Base-by-base conservation (phyloP, 2,329 filamentous ascomycete species). In the Lachnellula suecica region DNA sequence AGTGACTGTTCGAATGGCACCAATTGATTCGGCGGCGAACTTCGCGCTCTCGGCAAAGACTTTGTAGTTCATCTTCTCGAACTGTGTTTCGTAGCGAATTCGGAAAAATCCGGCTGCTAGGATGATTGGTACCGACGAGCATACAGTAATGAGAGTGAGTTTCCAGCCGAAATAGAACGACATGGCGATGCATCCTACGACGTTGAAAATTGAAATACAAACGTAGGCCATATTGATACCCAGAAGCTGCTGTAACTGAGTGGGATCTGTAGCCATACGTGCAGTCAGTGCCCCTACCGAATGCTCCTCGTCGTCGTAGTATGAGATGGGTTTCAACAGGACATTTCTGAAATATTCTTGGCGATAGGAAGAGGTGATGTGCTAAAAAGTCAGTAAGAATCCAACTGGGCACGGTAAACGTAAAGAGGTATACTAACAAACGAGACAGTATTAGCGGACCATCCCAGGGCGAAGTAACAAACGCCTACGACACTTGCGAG, bases 121-220 rank as follows among this genome's bases (percentile, higher is more conserved):
- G 6, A 79, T 74, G 13, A 75, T 66, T 1, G 79, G 79, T 45
- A 80, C 64, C 0, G 73, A 72, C 2, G 85, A 79, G 59, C 81
- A 86, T 15, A 84, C 71, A 0, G 81, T 78, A 0, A 91, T 83
- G 0, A 90, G 71, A 0, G 85, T 82, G 10, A 92, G 74, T 66
- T 90, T 91, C 88, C 88, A 91, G 1, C 85, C 84, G 63, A 86
- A 89, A 6, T 78, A 74, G 59, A 88, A 89, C 1, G 86, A 77
- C 48, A 91, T 85, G 40, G 77, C 71, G 15, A 89, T 70, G 4
- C 79, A 81, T 0, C 86, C 87, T 6, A 82, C 61, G 6, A 91
- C 70, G 40, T 82, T 86, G 65, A 89, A 87, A 15, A 87, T 65
- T 5, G 84, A 82, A 20, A 85, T 80, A 54, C 75, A 74, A 2